Evolutionary conservation across 331 rosid species (phyloP).

Genomic region (Malus hybrid): DNA sequence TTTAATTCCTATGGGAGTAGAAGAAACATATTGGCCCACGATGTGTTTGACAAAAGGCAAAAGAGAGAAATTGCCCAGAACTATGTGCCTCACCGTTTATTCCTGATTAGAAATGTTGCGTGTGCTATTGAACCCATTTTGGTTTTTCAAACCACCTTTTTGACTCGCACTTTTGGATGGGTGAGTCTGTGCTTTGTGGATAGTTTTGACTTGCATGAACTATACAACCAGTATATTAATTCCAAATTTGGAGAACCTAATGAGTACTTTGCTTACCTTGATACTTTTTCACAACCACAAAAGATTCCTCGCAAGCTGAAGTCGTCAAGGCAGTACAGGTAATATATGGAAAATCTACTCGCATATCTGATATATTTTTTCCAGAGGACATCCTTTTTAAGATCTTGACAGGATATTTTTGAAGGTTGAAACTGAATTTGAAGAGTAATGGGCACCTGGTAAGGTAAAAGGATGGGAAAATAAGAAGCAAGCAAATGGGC

Average conservation of each 20-base stretch:
- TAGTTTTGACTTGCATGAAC: slow-evolving; percentile 64
- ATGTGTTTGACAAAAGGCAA: too few species aligned
- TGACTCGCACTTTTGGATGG: too few species aligned
- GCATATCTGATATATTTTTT: slow-evolving; percentile 68
- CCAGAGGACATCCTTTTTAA: slow-evolving; percentile 88
- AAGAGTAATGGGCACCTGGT: slow-evolving; percentile 67
- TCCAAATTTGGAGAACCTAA: slow-evolving; percentile 90
- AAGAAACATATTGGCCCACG: too few species aligned
- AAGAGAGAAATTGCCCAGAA: too few species aligned
- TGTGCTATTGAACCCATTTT: too few species aligned
- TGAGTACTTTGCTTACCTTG: slow-evolving; percentile 81
- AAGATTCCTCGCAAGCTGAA: slow-evolving; percentile 69
- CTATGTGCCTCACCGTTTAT: too few species aligned
- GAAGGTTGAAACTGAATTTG: slow-evolving; percentile 72
- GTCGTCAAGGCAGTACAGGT: slow-evolving; percentile 69
- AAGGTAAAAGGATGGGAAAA: slow-evolving; percentile 64
- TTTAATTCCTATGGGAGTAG: too few species aligned
- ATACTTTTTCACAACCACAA: slow-evolving; percentile 60
- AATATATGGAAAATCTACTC: slow-evolving; percentile 61
- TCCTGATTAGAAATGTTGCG: too few species aligned
- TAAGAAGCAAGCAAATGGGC: slow-evolving; percentile 55
- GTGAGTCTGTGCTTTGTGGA: too few species aligned
- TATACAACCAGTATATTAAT: slow-evolving; percentile 67
- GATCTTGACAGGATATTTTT: slow-evolving; percentile 80
- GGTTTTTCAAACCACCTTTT: too few species aligned